phyloP scores from a whole-genome alignment of 2,329 filamentous ascomycete species.

The Claviceps pazoutovae region DNA sequence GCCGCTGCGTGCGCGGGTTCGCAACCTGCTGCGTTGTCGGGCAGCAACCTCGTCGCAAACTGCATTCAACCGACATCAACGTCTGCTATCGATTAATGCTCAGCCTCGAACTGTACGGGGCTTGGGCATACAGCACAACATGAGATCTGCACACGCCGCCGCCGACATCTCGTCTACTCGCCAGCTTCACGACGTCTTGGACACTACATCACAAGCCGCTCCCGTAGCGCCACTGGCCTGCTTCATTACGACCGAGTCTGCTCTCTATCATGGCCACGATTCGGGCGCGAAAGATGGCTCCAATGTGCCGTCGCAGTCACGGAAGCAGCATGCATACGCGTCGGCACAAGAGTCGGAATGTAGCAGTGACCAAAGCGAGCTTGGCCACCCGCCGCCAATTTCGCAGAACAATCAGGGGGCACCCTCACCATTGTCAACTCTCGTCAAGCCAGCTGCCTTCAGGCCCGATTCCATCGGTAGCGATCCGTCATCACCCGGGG shows the following conservation, averaged over 20 bases:
- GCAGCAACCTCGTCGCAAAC: not conserved
- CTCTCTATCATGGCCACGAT: slow-evolving; percentile 15
- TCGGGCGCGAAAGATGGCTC: slow-evolving; percentile 1
- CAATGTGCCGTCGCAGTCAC: slow-evolving; percentile 7
- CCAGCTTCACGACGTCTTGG: slow-evolving; percentile 1
- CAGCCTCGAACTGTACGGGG: not conserved
- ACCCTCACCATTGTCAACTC: slow-evolving; percentile 14
- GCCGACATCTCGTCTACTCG: not conserved
- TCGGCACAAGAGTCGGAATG: not conserved
- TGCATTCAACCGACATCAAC: not conserved
- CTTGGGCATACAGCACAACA: not conserved
- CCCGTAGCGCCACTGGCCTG: slow-evolving; percentile 17
- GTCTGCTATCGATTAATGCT: not conserved
- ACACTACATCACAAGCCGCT: slow-evolving; percentile 1
- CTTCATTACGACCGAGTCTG: slow-evolving; percentile 22
- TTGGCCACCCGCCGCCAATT: slow-evolving; percentile 1
- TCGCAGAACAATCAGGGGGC: slow-evolving; percentile 8
- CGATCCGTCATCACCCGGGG: slow-evolving; percentile 35
- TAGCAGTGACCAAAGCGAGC: not conserved
- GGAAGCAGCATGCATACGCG: slow-evolving; percentile 10
- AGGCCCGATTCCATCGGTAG: slow-evolving; percentile 25
- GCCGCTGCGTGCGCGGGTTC: not conserved
- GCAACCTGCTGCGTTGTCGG: not conserved
- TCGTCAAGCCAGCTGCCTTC: slow-evolving; percentile 14
- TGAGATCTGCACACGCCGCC: slow-evolving; percentile 1